These are phyloP conservation scores for Zasmidium citrigriseum DNA, from an alignment of 2,329 filamentous ascomycete genomes.

Conservation along the genomic window DNA sequence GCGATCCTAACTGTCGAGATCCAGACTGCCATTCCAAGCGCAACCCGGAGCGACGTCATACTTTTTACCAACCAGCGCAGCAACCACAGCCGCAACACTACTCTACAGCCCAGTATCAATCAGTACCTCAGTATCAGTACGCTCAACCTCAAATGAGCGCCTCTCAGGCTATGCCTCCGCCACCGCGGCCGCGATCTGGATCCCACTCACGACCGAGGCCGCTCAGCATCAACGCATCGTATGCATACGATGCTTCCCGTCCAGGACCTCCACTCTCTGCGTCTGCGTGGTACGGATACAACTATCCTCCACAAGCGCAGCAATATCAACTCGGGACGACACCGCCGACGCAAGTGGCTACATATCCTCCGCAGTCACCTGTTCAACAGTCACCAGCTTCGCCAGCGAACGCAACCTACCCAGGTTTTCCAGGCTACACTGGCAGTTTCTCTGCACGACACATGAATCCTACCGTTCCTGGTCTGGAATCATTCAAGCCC, in stretches of 20 bases:
- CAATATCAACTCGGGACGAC: slow-evolving; percentile 21
- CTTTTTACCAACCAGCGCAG: slow-evolving; percentile 16
- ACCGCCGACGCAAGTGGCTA: slow-evolving; percentile 22
- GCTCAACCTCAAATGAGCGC: slow-evolving; percentile 5
- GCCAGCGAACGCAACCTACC: slow-evolving; percentile 11
- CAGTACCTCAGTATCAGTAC: slow-evolving; percentile 21
- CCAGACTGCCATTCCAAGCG: slow-evolving; percentile 32
- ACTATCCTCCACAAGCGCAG: slow-evolving; percentile 13
- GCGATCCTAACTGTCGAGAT: slow-evolving; percentile 49
- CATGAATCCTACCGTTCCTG: slow-evolving; percentile 18
- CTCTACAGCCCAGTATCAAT: slow-evolving; percentile 17
- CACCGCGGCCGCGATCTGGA: slow-evolving; percentile 18
- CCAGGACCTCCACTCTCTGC: slow-evolving; percentile 28
- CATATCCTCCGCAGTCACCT: slow-evolving; percentile 26
- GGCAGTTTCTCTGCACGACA: slow-evolving; percentile 28
- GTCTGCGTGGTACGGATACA: slow-evolving; percentile 28
- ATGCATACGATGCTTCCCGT: slow-evolving; percentile 13
- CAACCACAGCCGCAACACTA: slow-evolving; percentile 11
- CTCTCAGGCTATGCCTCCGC: slow-evolving; percentile 18
- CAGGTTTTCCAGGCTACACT: slow-evolving; percentile 18
- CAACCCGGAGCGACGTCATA: slow-evolving; percentile 28
- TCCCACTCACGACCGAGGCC: slow-evolving; percentile 23
- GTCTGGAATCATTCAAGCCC: slow-evolving; percentile 17
- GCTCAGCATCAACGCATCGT: slow-evolving; percentile 25
- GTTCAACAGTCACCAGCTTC: slow-evolving; percentile 20